phyloP scores from a whole-genome alignment of 768 basidiomycete species.

The Suillus brevipes region DNA sequence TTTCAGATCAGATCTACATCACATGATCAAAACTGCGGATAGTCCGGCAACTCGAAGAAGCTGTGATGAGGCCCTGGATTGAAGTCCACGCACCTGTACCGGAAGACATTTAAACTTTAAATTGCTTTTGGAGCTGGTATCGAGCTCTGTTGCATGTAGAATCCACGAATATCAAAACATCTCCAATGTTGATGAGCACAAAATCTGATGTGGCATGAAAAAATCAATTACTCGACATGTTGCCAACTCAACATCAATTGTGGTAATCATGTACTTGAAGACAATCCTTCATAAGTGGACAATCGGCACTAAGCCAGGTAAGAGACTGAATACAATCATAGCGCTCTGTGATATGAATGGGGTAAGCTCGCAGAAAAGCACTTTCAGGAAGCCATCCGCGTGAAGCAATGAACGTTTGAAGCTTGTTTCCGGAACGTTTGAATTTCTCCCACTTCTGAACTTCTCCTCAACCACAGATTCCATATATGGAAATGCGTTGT shows the following conservation, averaged over 20 bases:
- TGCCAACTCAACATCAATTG: neutral
- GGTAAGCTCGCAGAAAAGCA: neutral
- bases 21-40: neutral
- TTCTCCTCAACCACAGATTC: slow-evolving; percentile 26
- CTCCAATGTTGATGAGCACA: neutral
- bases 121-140: neutral
- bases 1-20: neutral
- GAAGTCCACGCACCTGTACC: neutral
- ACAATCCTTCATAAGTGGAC: neutral
- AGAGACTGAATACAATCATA: neutral
- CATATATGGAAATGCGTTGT: slow-evolving; percentile 24
- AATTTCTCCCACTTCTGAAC: neutral
- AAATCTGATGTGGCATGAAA: neutral
- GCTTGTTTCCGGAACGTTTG: neutral
- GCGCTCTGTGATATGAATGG: neutral
- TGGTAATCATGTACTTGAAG: neutral
- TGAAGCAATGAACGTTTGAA: neutral
- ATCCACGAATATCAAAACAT: neutral
- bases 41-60: neutral
- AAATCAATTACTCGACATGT: neutral
- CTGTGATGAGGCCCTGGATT: neutral
- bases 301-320: neutral
- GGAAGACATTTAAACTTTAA: neutral
- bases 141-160: neutral
- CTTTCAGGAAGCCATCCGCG: neutral